phyloP scores from a whole-genome alignment of 768 basidiomycete genomes.

The Tylopilus sp. region DNA sequence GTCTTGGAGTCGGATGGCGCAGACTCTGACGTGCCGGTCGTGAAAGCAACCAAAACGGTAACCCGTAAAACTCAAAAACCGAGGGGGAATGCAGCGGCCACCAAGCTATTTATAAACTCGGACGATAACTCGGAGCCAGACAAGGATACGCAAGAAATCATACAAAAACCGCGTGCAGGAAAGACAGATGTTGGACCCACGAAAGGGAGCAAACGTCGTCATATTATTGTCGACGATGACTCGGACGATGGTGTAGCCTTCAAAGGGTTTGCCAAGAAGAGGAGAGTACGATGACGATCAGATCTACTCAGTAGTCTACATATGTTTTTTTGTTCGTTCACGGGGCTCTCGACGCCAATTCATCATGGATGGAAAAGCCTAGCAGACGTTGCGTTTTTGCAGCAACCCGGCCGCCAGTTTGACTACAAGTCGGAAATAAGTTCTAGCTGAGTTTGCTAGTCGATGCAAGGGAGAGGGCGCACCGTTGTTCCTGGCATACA shows the following conservation, averaged over 20 bases:
- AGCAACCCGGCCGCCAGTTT: slow-evolving; percentile 86
- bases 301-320: slow-evolving; percentile 6
- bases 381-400: slow-evolving; percentile 84
- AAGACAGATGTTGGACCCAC: slow-evolving; percentile 10
- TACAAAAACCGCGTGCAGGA: background rate
- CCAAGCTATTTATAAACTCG: slow-evolving; percentile 52
- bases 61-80: slow-evolving; percentile 21
- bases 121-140: slow-evolving; percentile 31
- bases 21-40: slow-evolving; percentile 13
- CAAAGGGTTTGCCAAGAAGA: slow-evolving; percentile 51
- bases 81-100: slow-evolving; percentile 26
- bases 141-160: background rate
- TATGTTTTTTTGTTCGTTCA: background rate
- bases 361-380: slow-evolving; percentile 79
- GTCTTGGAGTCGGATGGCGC: slow-evolving; percentile 43
- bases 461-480: slow-evolving; percentile 15
- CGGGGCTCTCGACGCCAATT: slow-evolving; percentile 38
- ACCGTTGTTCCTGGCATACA: slow-evolving; percentile 96
- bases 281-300: slow-evolving; percentile 5
- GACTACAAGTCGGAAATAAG: slow-evolving; percentile 38
- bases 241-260: slow-evolving; percentile 73
- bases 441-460: background rate
- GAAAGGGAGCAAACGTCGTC: slow-evolving; percentile 24
- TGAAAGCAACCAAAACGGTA: slow-evolving; percentile 15
- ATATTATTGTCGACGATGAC: slow-evolving; percentile 56